Conservation (phyloP, 805 yeast genomes). For the Yarrowia bubula region DNA sequence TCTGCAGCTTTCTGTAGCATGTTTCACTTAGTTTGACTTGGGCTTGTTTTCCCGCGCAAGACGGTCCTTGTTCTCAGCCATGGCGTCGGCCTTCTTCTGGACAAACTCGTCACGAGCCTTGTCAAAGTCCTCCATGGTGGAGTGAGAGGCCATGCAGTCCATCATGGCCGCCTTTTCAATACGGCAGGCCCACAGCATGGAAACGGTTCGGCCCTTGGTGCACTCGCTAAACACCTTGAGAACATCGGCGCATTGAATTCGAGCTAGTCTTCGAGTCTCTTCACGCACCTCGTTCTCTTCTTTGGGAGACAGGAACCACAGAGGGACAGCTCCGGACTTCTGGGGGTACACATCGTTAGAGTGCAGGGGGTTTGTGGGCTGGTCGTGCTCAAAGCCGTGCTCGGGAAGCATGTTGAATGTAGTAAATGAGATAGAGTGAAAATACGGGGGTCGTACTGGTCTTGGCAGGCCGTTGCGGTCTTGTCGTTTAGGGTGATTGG, state of each 20-base stretch:
- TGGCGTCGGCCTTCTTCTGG: conserved; percentile 33
- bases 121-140: conserved; percentile 37
- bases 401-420: conserved; percentile 21
- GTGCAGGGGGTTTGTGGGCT: conserved; percentile 23
- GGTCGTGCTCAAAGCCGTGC: conserved; percentile 20
- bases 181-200: conserved; percentile 42
- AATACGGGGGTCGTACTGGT: conserved; percentile 1
- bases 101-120: conserved; percentile 37
- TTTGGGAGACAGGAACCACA: conserved; percentile 43
- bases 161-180: conserved; percentile 39
- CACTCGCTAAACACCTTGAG: conserved; percentile 39
- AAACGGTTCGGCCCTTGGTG: conserved; percentile 38
- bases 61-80: conserved; percentile 27
- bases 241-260: conserved; percentile 37
- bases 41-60: background rate
- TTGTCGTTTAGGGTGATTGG: conserved; percentile 3
- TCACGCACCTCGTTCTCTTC: conserved; percentile 41
- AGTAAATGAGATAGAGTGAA: background rate
- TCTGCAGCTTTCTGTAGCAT: background rate
- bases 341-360: conserved; percentile 27
- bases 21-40: conserved; percentile 19
- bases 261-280: conserved; percentile 39
- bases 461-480: conserved; percentile 10
- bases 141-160: conserved; percentile 41
- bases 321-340: conserved; percentile 33